Evolutionary conservation across 2,329 filamentous ascomycete species (phyloP).

Genomic region (Zymoseptoria brevis): DNA sequence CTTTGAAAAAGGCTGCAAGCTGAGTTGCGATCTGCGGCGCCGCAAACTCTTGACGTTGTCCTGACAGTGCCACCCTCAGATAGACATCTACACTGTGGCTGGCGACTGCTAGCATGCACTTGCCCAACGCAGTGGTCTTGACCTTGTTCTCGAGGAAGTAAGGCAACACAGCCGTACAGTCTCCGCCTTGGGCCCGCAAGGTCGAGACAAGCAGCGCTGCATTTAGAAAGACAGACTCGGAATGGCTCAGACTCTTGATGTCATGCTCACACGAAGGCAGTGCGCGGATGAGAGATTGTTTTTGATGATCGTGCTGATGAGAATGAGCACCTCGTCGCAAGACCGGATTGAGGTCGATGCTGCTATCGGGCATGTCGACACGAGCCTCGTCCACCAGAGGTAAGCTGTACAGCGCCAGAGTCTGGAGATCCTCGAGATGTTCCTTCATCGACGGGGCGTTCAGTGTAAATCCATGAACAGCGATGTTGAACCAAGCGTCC

Average conservation of each 20-base stretch:
- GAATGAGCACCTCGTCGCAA: conserved; percentile 76
- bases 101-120: conserved; percentile 55
- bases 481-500: conserved; percentile 97
- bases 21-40: conserved; percentile 85
- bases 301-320: conserved; percentile 71
- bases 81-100: conserved; percentile 72
- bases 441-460: conserved; percentile 64
- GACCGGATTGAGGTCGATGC: conserved; percentile 93
- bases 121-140: conserved; percentile 51
- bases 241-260: conserved; percentile 75
- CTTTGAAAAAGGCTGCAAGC: conserved; percentile 73
- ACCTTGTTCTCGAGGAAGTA: conserved; percentile 94
- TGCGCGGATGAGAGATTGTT: conserved; percentile 64
- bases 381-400: conserved; percentile 82
- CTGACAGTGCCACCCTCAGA: conserved; percentile 63
- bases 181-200: conserved; percentile 74
- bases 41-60: conserved; percentile 69
- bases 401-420: conserved; percentile 79
- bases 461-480: conserved; percentile 80
- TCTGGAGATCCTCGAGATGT: conserved; percentile 67
- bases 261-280: conserved; percentile 70
- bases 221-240: conserved; percentile 86
- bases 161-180: conserved; percentile 79
- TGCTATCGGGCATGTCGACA: conserved; percentile 84
- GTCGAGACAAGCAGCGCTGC: conserved; percentile 84